Evolutionary conservation across 192 early-diverging fungal genomes (phyloP).

Genomic region (Jimgerdemannia lactiflua): DNA sequence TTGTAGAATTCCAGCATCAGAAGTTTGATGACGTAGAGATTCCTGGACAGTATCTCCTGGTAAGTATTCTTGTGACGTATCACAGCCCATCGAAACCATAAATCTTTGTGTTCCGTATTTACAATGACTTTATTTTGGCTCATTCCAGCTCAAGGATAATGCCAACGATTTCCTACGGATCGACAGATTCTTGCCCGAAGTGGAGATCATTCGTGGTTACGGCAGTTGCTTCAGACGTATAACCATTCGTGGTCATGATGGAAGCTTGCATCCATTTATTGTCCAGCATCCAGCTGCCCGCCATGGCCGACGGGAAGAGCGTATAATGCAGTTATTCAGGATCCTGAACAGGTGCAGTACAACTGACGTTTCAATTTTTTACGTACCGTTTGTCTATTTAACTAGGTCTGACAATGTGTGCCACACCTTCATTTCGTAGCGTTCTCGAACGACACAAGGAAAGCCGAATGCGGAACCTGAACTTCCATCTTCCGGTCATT

Average conservation of each 20-base stretch:
- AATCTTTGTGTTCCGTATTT: no score
- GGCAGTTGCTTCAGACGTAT: slow-evolving; percentile 72
- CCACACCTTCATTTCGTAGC: slow-evolving; percentile 17
- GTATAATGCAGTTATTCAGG: slow-evolving; percentile 92
- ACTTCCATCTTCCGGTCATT: slow-evolving; percentile 87
- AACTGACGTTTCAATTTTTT: neutral
- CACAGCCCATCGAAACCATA: no score
- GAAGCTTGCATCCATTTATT: slow-evolving; percentile 84
- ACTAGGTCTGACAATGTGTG: no score
- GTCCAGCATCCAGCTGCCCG: slow-evolving; percentile 93
- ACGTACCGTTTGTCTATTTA: no score
- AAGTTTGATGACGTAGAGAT: slow-evolving; percentile 99
- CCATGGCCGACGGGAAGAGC: slow-evolving; percentile 91
- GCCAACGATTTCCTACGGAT: slow-evolving; percentile 93
- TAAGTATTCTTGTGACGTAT: slow-evolving; percentile 25
- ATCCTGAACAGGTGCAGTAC: slow-evolving; percentile 70
- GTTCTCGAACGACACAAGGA: slow-evolving; percentile 82
- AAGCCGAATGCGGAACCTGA: slow-evolving; percentile 73
- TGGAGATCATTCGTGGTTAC: slow-evolving; percentile 80
- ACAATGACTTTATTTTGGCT: no score
- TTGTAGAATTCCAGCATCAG: slow-evolving; percentile 98
- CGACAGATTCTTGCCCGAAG: slow-evolving; percentile 90
- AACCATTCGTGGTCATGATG: slow-evolving; percentile 90
- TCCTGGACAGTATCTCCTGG: slow-evolving; percentile 93
- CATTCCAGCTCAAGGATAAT: slow-evolving; percentile 51